Evolutionary conservation across 2,329 filamentous ascomycete genomes (phyloP).

Genomic region (Zasmidium angulare): DNA sequence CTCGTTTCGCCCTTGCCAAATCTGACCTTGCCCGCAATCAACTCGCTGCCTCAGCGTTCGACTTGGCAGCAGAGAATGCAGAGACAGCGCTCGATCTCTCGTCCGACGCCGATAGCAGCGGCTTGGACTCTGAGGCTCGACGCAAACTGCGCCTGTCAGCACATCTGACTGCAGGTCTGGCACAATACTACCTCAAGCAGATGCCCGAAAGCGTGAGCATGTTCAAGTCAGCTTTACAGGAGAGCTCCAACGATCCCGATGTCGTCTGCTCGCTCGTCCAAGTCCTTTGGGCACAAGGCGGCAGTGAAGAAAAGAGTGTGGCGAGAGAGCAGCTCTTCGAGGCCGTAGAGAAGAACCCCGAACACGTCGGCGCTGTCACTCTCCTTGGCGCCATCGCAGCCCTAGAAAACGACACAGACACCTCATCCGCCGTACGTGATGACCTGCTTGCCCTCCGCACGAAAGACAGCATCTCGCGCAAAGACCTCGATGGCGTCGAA

Average conservation of each 20-base stretch:
- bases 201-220: constrained; percentile 71
- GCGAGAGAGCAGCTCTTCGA: constrained; percentile 79
- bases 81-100: constrained; percentile 78
- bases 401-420: constrained; percentile 75
- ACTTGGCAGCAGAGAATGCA: constrained; percentile 73
- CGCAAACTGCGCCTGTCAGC: constrained; percentile 75
- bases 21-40: constrained; percentile 83
- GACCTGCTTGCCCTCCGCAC: constrained; percentile 74
- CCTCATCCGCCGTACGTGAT: constrained; percentile 73
- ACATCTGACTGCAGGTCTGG: constrained; percentile 80
- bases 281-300: constrained; percentile 88
- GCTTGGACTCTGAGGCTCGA: constrained; percentile 64
- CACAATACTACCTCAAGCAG: constrained; percentile 69
- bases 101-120: constrained; percentile 63
- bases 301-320: constrained; percentile 68
- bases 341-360: constrained; percentile 70
- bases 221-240: constrained; percentile 76
- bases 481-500: constrained; percentile 69
- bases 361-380: constrained; percentile 76
- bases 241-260: constrained; percentile 75
- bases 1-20: constrained; percentile 77
- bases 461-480: constrained; percentile 58
- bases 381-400: constrained; percentile 82
- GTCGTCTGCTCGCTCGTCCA: constrained; percentile 85
- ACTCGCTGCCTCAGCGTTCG: constrained; percentile 66